Evolutionary conservation across 805 yeast genomes (phyloP).

Genomic region (Wickerhamiella cacticola): DNA sequence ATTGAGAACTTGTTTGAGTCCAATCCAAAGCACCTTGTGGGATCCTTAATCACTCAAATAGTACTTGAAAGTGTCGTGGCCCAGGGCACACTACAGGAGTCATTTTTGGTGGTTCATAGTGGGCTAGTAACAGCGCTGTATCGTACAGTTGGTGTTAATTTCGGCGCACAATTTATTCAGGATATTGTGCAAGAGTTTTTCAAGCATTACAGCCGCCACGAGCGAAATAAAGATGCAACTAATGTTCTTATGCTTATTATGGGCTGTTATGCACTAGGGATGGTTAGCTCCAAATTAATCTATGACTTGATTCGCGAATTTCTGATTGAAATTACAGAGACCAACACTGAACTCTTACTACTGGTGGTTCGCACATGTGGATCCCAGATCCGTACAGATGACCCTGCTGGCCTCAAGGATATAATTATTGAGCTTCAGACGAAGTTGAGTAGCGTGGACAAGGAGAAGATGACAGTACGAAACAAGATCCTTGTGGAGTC

Average conservation of each 20-base stretch:
- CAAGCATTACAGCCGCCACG: constrained; percentile 18
- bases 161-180: constrained; percentile 81
- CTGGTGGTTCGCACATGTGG: constrained; percentile 68
- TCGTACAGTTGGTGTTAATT: constrained; percentile 69
- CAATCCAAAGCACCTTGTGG: constrained; percentile 71
- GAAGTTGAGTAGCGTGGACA: constrained; percentile 32
- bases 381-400: constrained; percentile 75
- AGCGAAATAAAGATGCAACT: constrained; percentile 36
- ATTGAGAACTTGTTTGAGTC: constrained; percentile 49
- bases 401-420: constrained; percentile 72
- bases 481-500: constrained; percentile 77
- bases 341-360: constrained; percentile 64
- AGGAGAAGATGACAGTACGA: constrained; percentile 40
- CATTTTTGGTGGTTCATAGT: constrained; percentile 68
- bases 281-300: constrained; percentile 58
- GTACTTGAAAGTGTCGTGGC: constrained; percentile 52
- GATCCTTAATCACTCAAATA: constrained; percentile 50
- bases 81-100: constrained; percentile 59
- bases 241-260: constrained; percentile 67
- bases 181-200: constrained; percentile 62
- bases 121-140: constrained; percentile 64
- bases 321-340: constrained; percentile 48
- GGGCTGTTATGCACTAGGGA: constrained; percentile 62
- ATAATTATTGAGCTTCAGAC: constrained; percentile 51
- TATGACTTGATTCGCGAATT: constrained; percentile 56